phyloP scores from a whole-genome alignment of 352 stramenopile genomes.

The Phytophthora podocarpi region DNA sequence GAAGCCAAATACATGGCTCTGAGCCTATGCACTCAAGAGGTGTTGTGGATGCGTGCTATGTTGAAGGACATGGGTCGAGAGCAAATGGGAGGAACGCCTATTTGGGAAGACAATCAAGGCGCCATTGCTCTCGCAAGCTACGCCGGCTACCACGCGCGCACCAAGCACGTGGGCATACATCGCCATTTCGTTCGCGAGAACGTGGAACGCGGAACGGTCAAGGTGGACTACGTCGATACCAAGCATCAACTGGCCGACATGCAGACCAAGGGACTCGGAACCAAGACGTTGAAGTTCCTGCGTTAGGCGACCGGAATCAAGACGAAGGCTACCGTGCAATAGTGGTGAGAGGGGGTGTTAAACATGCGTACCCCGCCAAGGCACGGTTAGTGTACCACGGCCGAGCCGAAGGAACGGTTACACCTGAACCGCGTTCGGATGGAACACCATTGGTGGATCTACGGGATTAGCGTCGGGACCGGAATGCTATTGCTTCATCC shows the following conservation, averaged over 20 bases:
- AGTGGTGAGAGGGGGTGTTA: conserved; percentile 14
- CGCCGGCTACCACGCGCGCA: conserved; percentile 1
- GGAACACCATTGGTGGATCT: too few relatives aligned
- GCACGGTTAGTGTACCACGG: too few relatives aligned
- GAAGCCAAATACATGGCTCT: too few relatives aligned
- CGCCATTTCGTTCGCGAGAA: conserved; percentile 12
- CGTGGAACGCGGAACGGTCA: conserved; percentile 2
- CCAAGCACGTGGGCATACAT: conserved; percentile 10
- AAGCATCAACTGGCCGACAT: conserved; percentile 5
- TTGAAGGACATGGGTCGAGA: neutral
- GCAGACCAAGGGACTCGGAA: conserved; percentile 2
- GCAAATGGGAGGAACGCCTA: neutral
- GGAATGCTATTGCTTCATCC: too few relatives aligned
- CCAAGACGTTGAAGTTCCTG: conserved; percentile 13
- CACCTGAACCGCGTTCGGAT: too few relatives aligned
- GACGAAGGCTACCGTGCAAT: neutral
- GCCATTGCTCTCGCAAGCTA: conserved; percentile 3
- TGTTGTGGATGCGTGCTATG: neutral
- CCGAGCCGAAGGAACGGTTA: too few relatives aligned
- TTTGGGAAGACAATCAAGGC: conserved; percentile 10
- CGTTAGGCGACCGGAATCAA: neutral
- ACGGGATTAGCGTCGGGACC: too few relatives aligned
- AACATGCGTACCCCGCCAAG: too few relatives aligned
- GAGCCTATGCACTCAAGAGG: neutral
- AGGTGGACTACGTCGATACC: conserved; percentile 2